Conservation (phyloP, 2,329 filamentous ascomycete genomes). For the Zelopaecilomyces penicillatus region DNA sequence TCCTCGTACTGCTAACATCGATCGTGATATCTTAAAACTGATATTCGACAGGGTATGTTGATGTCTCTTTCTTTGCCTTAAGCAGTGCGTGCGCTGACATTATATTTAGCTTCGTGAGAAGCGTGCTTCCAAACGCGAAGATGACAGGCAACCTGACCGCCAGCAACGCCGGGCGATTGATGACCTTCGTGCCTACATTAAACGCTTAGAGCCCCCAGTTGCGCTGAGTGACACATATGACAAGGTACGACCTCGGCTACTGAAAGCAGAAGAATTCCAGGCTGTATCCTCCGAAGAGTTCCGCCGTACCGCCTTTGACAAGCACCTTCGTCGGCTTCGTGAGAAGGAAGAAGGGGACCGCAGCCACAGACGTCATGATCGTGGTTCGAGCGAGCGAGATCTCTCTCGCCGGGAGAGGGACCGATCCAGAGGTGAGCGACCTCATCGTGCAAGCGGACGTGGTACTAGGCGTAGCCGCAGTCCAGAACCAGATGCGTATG, state of each 20-base stretch:
- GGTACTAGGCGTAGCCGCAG: constrained; percentile 65
- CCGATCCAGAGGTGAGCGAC: constrained; percentile 50
- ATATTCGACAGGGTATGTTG: constrained; percentile 69
- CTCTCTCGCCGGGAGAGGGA: constrained; percentile 55
- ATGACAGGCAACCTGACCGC: constrained; percentile 77
- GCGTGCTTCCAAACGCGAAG: constrained; percentile 70
- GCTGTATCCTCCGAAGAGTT: constrained; percentile 75
- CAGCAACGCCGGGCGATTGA: constrained; percentile 80
- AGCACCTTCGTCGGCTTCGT: constrained; percentile 79
- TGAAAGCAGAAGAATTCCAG: constrained; percentile 76
- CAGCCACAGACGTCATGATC: constrained; percentile 49
- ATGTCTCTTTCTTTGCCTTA: background rate
- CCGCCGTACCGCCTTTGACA: constrained; percentile 80
- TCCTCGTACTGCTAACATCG: constrained; percentile 79
- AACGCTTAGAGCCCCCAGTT: constrained; percentile 82
- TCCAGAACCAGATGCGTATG: constrained; percentile 89
- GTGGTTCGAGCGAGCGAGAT: constrained; percentile 43
- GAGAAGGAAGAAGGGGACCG: constrained; percentile 79
- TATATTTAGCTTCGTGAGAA: constrained; percentile 66
- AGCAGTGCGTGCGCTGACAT: constrained; percentile 2
- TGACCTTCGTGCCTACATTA: constrained; percentile 74
- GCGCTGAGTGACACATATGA: constrained; percentile 76
- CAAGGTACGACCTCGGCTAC: constrained; percentile 69
- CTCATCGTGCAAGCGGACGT: constrained; percentile 50
- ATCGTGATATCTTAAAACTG: constrained; percentile 66